phyloP scores from a whole-genome alignment of 371 early-diverging fungal species.

The Mortierella sp. region DNA sequence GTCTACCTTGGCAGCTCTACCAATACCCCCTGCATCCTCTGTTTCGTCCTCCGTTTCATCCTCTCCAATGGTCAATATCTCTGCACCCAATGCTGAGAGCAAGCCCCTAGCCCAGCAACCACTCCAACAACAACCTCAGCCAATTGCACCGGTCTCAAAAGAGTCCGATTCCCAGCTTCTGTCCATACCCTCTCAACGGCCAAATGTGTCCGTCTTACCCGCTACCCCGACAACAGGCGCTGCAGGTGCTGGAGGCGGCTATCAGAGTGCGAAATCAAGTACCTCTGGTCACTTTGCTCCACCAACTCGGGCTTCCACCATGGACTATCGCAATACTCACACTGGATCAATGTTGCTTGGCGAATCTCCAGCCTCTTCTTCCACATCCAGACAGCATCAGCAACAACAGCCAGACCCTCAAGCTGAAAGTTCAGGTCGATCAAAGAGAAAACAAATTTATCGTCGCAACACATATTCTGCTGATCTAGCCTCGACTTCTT shows the following conservation, averaged over 20 bases:
- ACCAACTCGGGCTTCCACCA: slow-evolving; percentile 43
- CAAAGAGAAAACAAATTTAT: slow-evolving; percentile 31
- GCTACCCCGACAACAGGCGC: slow-evolving; percentile 6
- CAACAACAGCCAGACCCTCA: slow-evolving; percentile 7
- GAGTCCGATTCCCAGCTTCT: background rate
- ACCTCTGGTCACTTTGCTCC: slow-evolving; percentile 19
- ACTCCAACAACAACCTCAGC: slow-evolving; percentile 14
- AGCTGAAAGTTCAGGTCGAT: slow-evolving; percentile 19
- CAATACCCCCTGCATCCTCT: slow-evolving; percentile 33
- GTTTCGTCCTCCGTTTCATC: slow-evolving; percentile 8
- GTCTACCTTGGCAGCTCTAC: slow-evolving; percentile 40
- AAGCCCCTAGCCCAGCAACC: background rate
- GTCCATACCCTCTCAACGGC: slow-evolving; percentile 9
- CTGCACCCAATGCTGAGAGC: too few species aligned
- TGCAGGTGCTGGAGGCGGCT: slow-evolving; percentile 44
- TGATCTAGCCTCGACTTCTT: slow-evolving; percentile 31
- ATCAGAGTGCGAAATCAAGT: slow-evolving; percentile 5
- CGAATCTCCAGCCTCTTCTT: slow-evolving; percentile 29
- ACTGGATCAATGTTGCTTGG: slow-evolving; percentile 25
- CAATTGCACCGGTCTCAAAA: slow-evolving; percentile 1
- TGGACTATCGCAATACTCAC: slow-evolving; percentile 37
- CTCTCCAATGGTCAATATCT: background rate
- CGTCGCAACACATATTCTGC: slow-evolving; percentile 57
- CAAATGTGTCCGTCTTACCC: slow-evolving; percentile 14
- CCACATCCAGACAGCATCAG: slow-evolving; percentile 18